Evolutionary conservation across 257 asterid genomes (phyloP).

Genomic region (Penstemon eatonii): DNA sequence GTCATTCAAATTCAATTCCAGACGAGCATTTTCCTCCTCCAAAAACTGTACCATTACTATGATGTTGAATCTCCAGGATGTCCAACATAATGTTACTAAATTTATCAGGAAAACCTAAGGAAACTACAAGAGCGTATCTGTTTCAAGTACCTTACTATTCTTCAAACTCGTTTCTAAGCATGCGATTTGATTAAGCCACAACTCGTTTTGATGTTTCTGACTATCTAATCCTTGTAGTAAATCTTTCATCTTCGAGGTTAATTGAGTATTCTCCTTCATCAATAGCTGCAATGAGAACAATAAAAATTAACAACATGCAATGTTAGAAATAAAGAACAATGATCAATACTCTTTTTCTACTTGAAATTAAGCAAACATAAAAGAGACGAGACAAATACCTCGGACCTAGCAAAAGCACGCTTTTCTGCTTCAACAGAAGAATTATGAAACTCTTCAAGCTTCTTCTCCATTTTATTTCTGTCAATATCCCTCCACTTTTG

Average conservation of each 20-base stretch:
- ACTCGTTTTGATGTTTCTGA: conserved; percentile 44
- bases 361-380: not conserved
- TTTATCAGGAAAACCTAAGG: not conserved
- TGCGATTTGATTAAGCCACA: conserved; percentile 46
- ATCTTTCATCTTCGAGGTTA: conserved; percentile 38
- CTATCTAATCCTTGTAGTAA: conserved; percentile 43
- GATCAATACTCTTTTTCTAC: not conserved
- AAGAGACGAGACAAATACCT: conserved; percentile 53
- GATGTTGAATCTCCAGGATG: conserved; percentile 14
- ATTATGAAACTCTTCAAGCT: conserved; percentile 50
- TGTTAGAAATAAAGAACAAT: conserved; percentile 17
- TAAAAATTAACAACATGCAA: conserved; percentile 12
- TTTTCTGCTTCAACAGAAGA: conserved; percentile 67
- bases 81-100: conserved; percentile 2
- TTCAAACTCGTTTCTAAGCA: conserved; percentile 37
- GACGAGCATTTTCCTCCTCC: conserved; percentile 60
- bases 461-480: conserved; percentile 51
- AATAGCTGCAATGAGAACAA: conserved; percentile 44
- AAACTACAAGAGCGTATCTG: conserved; percentile 7
- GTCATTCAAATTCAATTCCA: conserved; percentile 51
- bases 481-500: conserved; percentile 63
- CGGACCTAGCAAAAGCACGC: conserved; percentile 57
- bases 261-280: conserved; percentile 48
- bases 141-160: conserved; percentile 41
- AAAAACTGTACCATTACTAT: conserved; percentile 42